These are phyloP conservation scores for Malus orientalis DNA, from an alignment of 306 rosid species.

Conservation along the genomic window DNA sequence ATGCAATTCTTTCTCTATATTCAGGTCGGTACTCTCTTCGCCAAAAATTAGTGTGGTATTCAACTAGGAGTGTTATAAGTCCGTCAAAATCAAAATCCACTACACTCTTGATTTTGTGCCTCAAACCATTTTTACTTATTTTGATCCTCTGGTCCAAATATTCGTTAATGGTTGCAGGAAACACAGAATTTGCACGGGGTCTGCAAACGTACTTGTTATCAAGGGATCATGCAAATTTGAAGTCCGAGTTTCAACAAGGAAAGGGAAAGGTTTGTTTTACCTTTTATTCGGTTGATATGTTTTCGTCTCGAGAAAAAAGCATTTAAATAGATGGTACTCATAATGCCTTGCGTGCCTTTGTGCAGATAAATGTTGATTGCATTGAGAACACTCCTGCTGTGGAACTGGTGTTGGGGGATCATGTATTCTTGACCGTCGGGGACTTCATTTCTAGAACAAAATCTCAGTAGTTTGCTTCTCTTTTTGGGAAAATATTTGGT, in stretches of 20 bases:
- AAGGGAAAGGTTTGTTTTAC: slow-evolving; percentile 68
- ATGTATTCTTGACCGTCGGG: slow-evolving; percentile 58
- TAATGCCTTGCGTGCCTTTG: not conserved
- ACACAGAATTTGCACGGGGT: slow-evolving; percentile 32
- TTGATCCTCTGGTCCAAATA: not conserved
- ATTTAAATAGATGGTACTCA: not conserved
- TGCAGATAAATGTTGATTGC: slow-evolving; percentile 53
- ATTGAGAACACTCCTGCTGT: slow-evolving; percentile 50
- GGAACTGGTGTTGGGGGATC: slow-evolving; percentile 48
- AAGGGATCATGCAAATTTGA: slow-evolving; percentile 66
- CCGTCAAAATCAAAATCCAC: too few species aligned
- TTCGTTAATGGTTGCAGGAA: slow-evolving; percentile 40
- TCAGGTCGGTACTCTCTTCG: slow-evolving; percentile 28
- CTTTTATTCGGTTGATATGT: not conserved
- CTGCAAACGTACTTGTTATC: slow-evolving; percentile 57
- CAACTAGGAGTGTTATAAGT: too few species aligned
- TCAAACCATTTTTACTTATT: not conserved
- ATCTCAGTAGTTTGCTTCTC: not conserved
- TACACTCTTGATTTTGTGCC: too few species aligned
- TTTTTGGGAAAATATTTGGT: not conserved
- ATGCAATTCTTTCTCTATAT: slow-evolving; percentile 39
- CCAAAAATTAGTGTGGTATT: too few species aligned
- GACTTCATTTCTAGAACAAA: slow-evolving; percentile 31
- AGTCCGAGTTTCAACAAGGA: slow-evolving; percentile 58
- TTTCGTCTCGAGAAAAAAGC: not conserved